Evolutionary conservation across 164 flowering plant genomes (phyloP).

Genomic region (Chimonanthus salicifolius): DNA sequence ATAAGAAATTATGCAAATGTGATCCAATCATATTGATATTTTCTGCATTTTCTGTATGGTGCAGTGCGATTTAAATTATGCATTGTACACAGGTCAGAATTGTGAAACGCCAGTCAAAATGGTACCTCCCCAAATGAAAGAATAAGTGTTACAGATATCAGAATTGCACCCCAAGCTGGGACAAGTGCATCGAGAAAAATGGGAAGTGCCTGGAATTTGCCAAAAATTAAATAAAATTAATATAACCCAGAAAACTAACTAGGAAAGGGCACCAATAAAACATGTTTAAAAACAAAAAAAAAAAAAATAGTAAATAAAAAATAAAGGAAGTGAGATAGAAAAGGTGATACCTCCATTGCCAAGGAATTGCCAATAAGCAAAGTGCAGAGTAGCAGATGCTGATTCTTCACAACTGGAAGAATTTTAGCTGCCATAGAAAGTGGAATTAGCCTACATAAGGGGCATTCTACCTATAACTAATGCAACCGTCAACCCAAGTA

Average conservation of each 20-base stretch:
- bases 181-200: slow-evolving; percentile 60
- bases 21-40: neutral
- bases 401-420: slow-evolving; percentile 51
- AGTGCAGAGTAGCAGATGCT: slow-evolving; percentile 53
- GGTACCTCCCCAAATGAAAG: slow-evolving; percentile 68
- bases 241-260: neutral
- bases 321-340: too few species aligned
- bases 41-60: neutral
- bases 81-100: too few species aligned
- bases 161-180: slow-evolving; percentile 59
- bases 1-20: neutral
- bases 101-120: neutral
- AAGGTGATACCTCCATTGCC: slow-evolving; percentile 48
- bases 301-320: neutral
- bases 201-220: slow-evolving; percentile 46
- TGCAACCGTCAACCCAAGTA: too few species aligned
- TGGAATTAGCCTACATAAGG: neutral
- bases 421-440: slow-evolving; percentile 34
- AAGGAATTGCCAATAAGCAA: slow-evolving; percentile 49
- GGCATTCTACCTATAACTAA: too few species aligned
- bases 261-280: neutral
- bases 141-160: slow-evolving; percentile 62
- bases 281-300: neutral
- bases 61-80: neutral
- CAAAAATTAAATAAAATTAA: neutral